Percentiles rank a stretch among this genome's conserved stretches.
Conservation (phyloP, 2,329 filamentous ascomycete species). For the Ophiostoma sp. region DNA sequence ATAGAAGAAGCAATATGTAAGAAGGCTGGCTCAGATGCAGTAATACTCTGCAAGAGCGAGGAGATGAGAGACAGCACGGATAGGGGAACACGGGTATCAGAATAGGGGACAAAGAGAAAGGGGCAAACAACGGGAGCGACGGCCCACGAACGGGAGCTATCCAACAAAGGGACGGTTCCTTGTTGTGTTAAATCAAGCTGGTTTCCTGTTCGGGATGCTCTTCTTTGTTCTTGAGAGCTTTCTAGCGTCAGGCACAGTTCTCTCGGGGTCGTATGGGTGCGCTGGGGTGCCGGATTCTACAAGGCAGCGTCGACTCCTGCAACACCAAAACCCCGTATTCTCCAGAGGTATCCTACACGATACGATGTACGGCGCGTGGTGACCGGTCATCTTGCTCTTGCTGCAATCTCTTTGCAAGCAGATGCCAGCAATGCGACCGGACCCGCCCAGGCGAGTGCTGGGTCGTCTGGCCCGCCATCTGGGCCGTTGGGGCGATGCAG, state of each 20-base stretch:
- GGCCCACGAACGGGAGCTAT: background rate
- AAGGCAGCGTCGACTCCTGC: background rate
- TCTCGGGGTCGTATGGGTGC: too few relatives aligned
- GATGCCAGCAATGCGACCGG: background rate
- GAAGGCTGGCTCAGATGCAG: background rate
- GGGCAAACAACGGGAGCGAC: background rate
- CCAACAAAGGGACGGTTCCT: background rate
- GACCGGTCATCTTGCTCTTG: background rate
- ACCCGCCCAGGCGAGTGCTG: background rate
- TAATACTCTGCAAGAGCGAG: background rate
- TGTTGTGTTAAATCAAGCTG: background rate
- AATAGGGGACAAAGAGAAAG: constrained; percentile 2
- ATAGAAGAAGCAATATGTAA: constrained; percentile 2
- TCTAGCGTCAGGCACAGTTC: background rate
- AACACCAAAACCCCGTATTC: background rate
- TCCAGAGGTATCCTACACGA: too few relatives aligned
- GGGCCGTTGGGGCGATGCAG: too few relatives aligned
- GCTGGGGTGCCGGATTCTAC: too few relatives aligned
- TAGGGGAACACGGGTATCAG: background rate
- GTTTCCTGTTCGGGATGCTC: background rate
- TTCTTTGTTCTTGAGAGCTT: background rate
- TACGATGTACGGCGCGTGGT: too few relatives aligned
- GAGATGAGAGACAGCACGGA: background rate
- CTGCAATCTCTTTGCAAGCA: background rate
- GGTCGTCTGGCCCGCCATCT: too few relatives aligned